These are phyloP conservation scores for Carex parvula DNA, from an alignment of 176 grass and related monocot species.

Conservation along the genomic window DNA sequence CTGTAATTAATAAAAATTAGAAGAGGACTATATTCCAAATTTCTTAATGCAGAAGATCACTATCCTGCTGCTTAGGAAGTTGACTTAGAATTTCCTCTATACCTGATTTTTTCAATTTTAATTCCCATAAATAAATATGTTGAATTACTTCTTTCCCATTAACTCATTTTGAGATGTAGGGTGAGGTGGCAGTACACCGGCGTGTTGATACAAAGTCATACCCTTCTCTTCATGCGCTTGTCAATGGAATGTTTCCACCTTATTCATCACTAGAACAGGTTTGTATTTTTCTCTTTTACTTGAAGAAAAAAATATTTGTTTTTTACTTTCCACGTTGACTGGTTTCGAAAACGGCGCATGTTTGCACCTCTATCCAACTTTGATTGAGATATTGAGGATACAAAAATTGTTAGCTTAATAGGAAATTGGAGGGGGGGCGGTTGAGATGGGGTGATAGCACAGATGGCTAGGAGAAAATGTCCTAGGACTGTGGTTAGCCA, in stretches of 20 bases:
- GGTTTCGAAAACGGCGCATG: neutral
- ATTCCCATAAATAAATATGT: neutral
- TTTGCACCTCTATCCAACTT: neutral
- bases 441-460: too few relatives aligned
- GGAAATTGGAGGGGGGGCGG: too few relatives aligned
- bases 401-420: neutral
- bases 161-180: constrained; percentile 31
- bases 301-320: neutral
- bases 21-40: neutral
- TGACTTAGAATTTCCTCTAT: neutral
- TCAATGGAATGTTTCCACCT: constrained; percentile 92
- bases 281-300: neutral
- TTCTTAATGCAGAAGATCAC: too few relatives aligned
- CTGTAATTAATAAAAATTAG: neutral
- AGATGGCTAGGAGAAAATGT: too few relatives aligned
- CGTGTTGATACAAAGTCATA: constrained; percentile 87
- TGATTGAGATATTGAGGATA: neutral
- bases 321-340: neutral
- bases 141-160: neutral
- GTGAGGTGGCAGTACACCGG: constrained; percentile 89
- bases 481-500: too few relatives aligned
- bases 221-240: constrained; percentile 72
- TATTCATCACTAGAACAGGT: constrained; percentile 68
- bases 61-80: neutral
- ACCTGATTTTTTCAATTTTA: neutral